phyloP scores from a whole-genome alignment of 1,284 basidiomycete genomes.

The Baeospora myosura region DNA sequence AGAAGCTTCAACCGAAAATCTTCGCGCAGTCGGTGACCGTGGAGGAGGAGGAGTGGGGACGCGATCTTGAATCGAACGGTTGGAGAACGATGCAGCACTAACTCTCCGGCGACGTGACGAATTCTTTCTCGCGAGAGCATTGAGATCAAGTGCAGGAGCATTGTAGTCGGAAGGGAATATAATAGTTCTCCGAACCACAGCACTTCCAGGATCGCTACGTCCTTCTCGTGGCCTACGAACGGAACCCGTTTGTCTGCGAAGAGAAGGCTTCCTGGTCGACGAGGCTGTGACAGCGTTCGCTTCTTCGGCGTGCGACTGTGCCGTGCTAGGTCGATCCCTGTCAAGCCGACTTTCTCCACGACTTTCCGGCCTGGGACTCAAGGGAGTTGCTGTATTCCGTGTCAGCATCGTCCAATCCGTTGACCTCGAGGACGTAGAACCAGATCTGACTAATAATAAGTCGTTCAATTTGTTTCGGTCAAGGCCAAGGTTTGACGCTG shows the following conservation, averaged over 20 bases:
- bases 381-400: conserved; percentile 36
- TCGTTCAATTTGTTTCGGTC: conserved; percentile 64
- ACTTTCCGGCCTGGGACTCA: no score
- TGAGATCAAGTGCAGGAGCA: conserved; percentile 45
- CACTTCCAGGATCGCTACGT: conserved; percentile 33
- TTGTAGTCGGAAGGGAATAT: conserved; percentile 64
- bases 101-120: conserved; percentile 50
- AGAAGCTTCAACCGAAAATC: conserved; percentile 54
- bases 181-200: conserved; percentile 68
- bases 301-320: no score
- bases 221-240: conserved; percentile 37
- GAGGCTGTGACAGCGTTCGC: no score
- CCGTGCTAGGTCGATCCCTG: background rate
- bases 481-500: conserved; percentile 65
- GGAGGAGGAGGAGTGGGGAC: conserved; percentile 76
- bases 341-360: no score
- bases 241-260: conserved; percentile 34
- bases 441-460: conserved; percentile 54
- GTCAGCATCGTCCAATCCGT: conserved; percentile 39
- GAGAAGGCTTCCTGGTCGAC: conserved; percentile 24
- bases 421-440: conserved; percentile 53
- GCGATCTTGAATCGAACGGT: conserved; percentile 68
- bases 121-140: conserved; percentile 46
- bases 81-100: conserved; percentile 50
- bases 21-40: conserved; percentile 42